Conservation (phyloP, 768 basidiomycete species). For the Lentinus brumalis region DNA sequence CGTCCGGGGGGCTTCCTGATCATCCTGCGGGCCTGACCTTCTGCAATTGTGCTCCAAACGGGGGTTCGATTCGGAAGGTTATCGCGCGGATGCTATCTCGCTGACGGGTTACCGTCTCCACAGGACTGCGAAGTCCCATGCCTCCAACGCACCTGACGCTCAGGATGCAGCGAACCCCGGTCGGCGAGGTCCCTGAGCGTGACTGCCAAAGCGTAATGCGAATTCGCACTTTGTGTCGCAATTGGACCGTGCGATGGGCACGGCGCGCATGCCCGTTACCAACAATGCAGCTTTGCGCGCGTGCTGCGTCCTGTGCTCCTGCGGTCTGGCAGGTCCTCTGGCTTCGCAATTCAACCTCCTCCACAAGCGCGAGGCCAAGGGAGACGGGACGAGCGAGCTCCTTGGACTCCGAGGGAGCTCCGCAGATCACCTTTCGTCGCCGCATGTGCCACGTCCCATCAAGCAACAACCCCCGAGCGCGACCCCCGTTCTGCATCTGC, state of each 20-base stretch:
- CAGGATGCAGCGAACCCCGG: neutral
- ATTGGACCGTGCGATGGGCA: neutral
- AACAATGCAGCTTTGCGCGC: neutral
- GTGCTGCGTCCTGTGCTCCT: neutral
- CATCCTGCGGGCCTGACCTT: neutral
- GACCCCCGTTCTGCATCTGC: neutral
- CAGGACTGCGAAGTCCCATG: neutral
- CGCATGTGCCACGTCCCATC: neutral
- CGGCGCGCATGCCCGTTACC: neutral
- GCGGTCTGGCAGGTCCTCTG: neutral
- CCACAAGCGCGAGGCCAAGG: conserved; percentile 1
- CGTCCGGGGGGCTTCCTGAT: neutral
- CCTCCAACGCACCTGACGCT: neutral
- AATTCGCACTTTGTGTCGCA: neutral
- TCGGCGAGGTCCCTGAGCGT: neutral
- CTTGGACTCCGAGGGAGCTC: conserved; percentile 20
- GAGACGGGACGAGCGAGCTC: neutral
- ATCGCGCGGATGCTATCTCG: conserved; percentile 19
- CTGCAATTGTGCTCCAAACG: neutral
- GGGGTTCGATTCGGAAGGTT: conserved; percentile 11
- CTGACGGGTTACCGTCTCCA: conserved; percentile 7
- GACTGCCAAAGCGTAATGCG: neutral
- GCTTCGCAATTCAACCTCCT: conserved; percentile 10
- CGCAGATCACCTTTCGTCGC: conserved; percentile 7
- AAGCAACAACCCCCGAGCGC: conserved; percentile 6